A percentile compares a stretch with the other conserved stretches of the same genome.
These are phyloP conservation scores for Tricholoma hemisulphureum DNA, from an alignment of 768 basidiomycete genomes.

Conservation along the genomic window DNA sequence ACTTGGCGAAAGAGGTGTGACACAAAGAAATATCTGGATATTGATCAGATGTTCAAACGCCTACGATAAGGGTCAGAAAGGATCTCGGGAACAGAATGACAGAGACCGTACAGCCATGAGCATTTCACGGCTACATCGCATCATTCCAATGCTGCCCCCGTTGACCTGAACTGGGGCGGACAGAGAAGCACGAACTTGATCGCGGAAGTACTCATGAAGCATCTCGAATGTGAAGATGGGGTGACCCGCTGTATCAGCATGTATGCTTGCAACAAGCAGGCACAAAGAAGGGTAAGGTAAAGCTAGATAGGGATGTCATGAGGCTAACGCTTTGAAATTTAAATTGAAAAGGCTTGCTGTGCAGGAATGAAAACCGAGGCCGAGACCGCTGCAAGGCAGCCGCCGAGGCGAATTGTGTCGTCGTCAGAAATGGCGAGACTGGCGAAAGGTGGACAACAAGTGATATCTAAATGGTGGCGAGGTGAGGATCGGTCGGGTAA, in stretches of 20 bases:
- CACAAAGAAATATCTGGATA: conserved; percentile 53
- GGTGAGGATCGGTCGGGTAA: background rate
- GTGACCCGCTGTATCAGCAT: conserved; percentile 74
- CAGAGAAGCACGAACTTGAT: conserved; percentile 68
- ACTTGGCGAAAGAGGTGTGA: conserved; percentile 45
- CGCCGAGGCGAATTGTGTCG: conserved; percentile 41
- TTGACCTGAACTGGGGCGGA: conserved; percentile 74
- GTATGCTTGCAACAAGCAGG: conserved; percentile 81
- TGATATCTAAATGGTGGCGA: conserved; percentile 35
- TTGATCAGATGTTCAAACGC: conserved; percentile 71
- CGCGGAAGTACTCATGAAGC: conserved; percentile 76
- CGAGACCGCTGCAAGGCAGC: conserved; percentile 56
- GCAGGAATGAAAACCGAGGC: conserved; percentile 48
- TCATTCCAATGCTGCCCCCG: conserved; percentile 75
- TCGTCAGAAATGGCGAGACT: conserved; percentile 52
- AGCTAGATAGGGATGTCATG: conserved; percentile 36
- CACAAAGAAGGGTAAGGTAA: conserved; percentile 79
- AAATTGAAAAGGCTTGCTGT: conserved; percentile 40
- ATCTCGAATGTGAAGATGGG: conserved; percentile 88
- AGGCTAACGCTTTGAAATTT: background rate
- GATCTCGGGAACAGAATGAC: background rate
- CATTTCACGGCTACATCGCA: conserved; percentile 60
- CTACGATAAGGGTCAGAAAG: conserved; percentile 36
- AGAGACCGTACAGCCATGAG: conserved; percentile 57
- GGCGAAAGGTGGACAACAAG: conserved; percentile 47